Evolutionary conservation across 768 basidiomycete species (phyloP).

Genomic region (Dentipellis sp.): DNA sequence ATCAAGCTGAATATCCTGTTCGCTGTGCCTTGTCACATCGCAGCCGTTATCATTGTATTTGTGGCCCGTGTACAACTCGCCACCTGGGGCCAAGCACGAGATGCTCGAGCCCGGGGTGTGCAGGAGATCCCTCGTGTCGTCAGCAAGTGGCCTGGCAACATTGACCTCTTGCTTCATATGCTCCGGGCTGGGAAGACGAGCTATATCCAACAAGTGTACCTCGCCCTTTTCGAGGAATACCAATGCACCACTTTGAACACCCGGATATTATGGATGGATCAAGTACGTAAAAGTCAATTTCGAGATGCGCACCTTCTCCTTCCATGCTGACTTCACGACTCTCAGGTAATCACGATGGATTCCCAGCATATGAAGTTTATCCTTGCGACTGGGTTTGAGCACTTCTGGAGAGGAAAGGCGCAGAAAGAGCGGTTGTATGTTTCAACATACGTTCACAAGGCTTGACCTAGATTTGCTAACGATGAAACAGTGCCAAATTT

Average conservation of each 20-base stretch:
- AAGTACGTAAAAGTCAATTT: slow-evolving; percentile 9
- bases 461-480: neutral
- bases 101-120: slow-evolving; percentile 13
- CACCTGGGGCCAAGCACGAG: slow-evolving; percentile 6
- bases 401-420: slow-evolving; percentile 13
- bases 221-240: slow-evolving; percentile 19
- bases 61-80: slow-evolving; percentile 4
- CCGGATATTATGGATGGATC: slow-evolving; percentile 24
- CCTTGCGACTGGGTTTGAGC: slow-evolving; percentile 10
- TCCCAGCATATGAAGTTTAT: slow-evolving; percentile 10
- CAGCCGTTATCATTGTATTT: neutral
- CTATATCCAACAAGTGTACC: slow-evolving; percentile 20
- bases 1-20: neutral
- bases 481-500: slow-evolving; percentile 17
- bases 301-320: neutral
- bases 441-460: neutral
- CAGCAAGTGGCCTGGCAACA: slow-evolving; percentile 24
- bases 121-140: slow-evolving; percentile 18
- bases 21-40: neutral
- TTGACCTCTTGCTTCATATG: slow-evolving; percentile 20
- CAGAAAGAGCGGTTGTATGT: slow-evolving; percentile 15
- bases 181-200: slow-evolving; percentile 15
- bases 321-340: neutral
- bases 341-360: slow-evolving; percentile 13
- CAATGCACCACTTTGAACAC: slow-evolving; percentile 22